Conservation (phyloP, 306 rosid species). For the Ormosia semicastrata region DNA sequence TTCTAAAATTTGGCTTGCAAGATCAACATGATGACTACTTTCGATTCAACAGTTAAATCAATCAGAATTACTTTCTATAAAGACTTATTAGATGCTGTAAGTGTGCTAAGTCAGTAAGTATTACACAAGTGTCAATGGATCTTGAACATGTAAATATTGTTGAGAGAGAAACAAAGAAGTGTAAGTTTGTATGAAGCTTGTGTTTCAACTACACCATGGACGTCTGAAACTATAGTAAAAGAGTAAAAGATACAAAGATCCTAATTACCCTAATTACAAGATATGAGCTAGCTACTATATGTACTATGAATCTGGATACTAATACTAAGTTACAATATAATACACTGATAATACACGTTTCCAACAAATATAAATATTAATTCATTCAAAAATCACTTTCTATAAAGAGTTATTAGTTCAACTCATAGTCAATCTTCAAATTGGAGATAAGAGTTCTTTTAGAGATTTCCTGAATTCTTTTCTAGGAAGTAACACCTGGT, state of each 20-base stretch:
- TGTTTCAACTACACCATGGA: no score
- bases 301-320: no score
- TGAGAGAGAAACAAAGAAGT: no score
- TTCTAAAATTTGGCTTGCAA: neutral
- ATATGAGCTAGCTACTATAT: no score
- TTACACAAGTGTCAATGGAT: neutral
- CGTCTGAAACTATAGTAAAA: no score
- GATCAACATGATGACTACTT: neutral
- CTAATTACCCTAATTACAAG: no score
- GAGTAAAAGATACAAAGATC: no score
- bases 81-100: neutral
- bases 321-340: no score
- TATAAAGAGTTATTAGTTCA: slow-evolving; percentile 2
- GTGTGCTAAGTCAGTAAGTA: neutral
- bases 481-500: neutral
- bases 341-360: no score
- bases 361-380: neutral
- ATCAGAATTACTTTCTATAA: neutral
- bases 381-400: neutral
- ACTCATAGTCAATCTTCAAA: neutral
- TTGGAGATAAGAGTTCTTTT: neutral
- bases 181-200: no score
- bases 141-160: neutral
- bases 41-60: neutral
- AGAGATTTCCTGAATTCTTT: neutral